Conservation (phyloP, 305 asterid genomes). For the Fraxinus latifolia region DNA sequence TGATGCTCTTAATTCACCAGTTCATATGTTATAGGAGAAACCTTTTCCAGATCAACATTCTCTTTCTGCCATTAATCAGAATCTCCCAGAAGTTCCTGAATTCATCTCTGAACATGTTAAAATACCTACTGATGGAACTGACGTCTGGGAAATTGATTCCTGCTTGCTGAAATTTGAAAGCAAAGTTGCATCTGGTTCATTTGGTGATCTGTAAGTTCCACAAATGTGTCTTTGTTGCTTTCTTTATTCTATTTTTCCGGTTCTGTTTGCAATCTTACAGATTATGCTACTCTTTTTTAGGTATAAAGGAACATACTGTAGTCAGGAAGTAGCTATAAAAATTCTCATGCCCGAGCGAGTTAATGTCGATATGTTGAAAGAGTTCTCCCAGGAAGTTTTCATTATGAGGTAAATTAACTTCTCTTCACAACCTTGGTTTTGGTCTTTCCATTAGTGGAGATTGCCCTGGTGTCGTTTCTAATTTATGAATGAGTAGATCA, state of each 20-base stretch:
- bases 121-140: constrained; percentile 88
- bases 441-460: background rate
- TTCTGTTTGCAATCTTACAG: constrained; percentile 1
- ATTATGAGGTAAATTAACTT: constrained; percentile 77
- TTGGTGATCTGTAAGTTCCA: constrained; percentile 80
- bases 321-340: constrained; percentile 97
- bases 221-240: constrained; percentile 1
- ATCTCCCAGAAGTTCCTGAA: constrained; percentile 7
- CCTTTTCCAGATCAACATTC: constrained; percentile 19
- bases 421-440: background rate
- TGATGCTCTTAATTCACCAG: constrained; percentile 4
- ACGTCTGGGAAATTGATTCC: constrained; percentile 95
- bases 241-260: background rate
- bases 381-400: constrained; percentile 91
- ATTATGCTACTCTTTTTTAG: constrained; percentile 38
- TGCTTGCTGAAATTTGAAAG: constrained; percentile 65
- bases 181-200: constrained; percentile 90
- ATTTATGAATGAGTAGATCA: background rate
- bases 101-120: constrained; percentile 50
- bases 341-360: constrained; percentile 83
- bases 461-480: background rate
- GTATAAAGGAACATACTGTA: constrained; percentile 82
- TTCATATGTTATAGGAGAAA: constrained; percentile 1
- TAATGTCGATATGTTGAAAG: constrained; percentile 75
- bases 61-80: constrained; percentile 36